These are phyloP conservation scores for Macrotyloma uniflorum DNA, from an alignment of 306 rosid species.

Conservation along the genomic window DNA sequence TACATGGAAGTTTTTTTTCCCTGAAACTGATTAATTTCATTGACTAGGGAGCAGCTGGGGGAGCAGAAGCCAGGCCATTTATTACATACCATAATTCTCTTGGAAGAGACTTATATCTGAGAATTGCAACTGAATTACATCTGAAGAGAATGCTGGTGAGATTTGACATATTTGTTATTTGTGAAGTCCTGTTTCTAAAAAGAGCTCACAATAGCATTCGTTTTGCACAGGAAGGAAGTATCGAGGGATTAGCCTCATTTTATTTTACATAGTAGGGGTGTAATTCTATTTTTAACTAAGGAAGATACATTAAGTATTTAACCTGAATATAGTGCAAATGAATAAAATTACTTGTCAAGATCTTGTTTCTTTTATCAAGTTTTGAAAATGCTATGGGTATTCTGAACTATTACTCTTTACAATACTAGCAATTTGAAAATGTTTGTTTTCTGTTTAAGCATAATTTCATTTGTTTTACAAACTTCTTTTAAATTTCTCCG, in stretches of 20 bases:
- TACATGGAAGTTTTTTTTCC: slow-evolving; percentile 11
- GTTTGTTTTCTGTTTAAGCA: slow-evolving; percentile 24
- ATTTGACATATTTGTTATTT: slow-evolving; percentile 30
- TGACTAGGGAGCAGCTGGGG: slow-evolving; percentile 96
- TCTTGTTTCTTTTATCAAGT: slow-evolving; percentile 27
- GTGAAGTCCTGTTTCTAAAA: neutral
- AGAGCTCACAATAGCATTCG: neutral
- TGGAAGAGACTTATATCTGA: slow-evolving; percentile 89
- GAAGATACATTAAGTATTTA: neutral
- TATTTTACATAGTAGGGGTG: neutral
- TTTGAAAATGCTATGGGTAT: slow-evolving; percentile 15
- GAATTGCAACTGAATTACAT: slow-evolving; percentile 98
- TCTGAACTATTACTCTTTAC: slow-evolving; percentile 8
- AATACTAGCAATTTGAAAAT: neutral
- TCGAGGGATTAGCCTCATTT: slow-evolving; percentile 4
- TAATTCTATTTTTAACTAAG: neutral
- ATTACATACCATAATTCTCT: slow-evolving; percentile 93
- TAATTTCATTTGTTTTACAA: slow-evolving; percentile 23
- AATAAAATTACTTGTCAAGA: slow-evolving; percentile 14
- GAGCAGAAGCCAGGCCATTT: slow-evolving; percentile 98
- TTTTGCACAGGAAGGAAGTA: neutral
- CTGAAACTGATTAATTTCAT: slow-evolving; percentile 49
- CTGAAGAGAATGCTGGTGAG: slow-evolving; percentile 98
- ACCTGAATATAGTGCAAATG: slow-evolving; percentile 22
- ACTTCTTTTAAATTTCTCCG: neutral